Percentiles rank a stretch among this genome's conserved stretches.
These are phyloP conservation scores for Flaveria sonorensis DNA, from an alignment of 129 eudicot species.

Conservation along the genomic window DNA sequence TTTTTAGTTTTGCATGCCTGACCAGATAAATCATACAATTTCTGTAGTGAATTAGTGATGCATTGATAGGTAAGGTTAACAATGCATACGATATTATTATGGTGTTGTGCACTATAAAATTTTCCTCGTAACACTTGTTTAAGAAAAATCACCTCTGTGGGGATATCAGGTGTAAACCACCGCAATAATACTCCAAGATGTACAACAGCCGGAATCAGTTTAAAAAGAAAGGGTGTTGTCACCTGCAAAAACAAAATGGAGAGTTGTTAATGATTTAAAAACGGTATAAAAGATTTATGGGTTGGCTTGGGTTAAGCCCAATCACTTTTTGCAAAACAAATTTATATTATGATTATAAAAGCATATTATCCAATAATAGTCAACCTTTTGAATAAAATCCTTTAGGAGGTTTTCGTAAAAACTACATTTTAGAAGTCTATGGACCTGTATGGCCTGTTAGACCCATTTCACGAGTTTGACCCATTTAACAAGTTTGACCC, in stretches of 20 bases:
- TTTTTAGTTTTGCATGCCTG: background rate
- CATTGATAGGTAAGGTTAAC: slow-evolving; percentile 4
- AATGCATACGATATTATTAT: background rate
- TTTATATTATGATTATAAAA: too few species aligned
- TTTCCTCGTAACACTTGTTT: slow-evolving; percentile 2
- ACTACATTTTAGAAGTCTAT: background rate
- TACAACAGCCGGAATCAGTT: slow-evolving; percentile 79
- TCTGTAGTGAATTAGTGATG: background rate
- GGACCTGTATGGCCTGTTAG: too few species aligned
- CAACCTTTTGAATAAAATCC: background rate
- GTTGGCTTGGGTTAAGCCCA: too few species aligned
- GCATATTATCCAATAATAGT: too few species aligned
- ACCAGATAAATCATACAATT: background rate
- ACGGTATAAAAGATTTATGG: too few species aligned
- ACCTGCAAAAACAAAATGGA: slow-evolving; percentile 47
- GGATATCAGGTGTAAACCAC: slow-evolving; percentile 74
- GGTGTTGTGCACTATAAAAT: slow-evolving; percentile 5
- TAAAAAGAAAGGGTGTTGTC: slow-evolving; percentile 82
- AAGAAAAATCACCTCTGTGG: slow-evolving; percentile 59
- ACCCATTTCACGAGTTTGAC: too few species aligned
- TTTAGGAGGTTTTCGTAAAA: background rate
- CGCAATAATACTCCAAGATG: slow-evolving; percentile 80
- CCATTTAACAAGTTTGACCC: too few species aligned
- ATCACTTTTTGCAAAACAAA: too few species aligned
- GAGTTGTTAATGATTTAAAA: too few species aligned